A percentile compares a stretch with the other conserved stretches of the same genome.
Evolutionary conservation across 2,329 filamentous ascomycete genomes (phyloP).

Genomic region (Pseudohalonectria lignicola): DNA sequence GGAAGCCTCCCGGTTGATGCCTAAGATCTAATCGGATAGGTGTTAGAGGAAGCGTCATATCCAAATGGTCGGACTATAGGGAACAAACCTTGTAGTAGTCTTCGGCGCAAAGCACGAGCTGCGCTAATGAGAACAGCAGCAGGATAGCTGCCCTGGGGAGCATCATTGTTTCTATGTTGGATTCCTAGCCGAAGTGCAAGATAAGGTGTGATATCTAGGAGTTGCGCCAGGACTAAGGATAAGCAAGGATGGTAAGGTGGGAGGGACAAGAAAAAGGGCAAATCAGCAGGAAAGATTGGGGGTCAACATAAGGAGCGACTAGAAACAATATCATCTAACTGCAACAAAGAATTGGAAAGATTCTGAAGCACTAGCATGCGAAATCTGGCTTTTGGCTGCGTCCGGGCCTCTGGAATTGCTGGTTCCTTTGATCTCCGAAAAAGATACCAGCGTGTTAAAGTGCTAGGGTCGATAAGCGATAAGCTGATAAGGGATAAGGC

Average conservation of each 20-base stretch:
- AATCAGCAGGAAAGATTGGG: too few species aligned
- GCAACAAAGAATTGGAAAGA: too few species aligned
- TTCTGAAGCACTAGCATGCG: background rate
- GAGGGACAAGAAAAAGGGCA: background rate
- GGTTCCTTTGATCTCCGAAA: too few species aligned
- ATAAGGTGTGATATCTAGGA: too few species aligned
- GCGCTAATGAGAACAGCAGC: slow-evolving; percentile 41
- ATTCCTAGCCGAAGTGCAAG: too few species aligned
- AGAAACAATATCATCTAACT: too few species aligned
- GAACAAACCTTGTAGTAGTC: slow-evolving; percentile 67
- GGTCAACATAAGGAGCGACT: too few species aligned
- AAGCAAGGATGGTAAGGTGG: background rate
- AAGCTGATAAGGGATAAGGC: too few species aligned
- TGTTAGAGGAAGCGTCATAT: background rate
- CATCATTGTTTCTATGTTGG: slow-evolving; percentile 32
- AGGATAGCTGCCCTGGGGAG: slow-evolving; percentile 35
- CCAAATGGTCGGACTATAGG: background rate
- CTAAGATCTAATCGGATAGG: slow-evolving; percentile 51
- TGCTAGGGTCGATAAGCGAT: too few species aligned
- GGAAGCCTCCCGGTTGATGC: slow-evolving; percentile 65
- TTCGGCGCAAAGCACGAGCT: slow-evolving; percentile 47
- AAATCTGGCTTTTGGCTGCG: background rate
- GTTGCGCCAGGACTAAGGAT: too few species aligned
- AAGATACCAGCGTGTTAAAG: background rate
- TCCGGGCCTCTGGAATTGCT: background rate